Evolutionary conservation across 208 protist species (phyloP), one percentile per base, ranked within the genome.

Genomic region (Leishmania guyanensis): DNA sequence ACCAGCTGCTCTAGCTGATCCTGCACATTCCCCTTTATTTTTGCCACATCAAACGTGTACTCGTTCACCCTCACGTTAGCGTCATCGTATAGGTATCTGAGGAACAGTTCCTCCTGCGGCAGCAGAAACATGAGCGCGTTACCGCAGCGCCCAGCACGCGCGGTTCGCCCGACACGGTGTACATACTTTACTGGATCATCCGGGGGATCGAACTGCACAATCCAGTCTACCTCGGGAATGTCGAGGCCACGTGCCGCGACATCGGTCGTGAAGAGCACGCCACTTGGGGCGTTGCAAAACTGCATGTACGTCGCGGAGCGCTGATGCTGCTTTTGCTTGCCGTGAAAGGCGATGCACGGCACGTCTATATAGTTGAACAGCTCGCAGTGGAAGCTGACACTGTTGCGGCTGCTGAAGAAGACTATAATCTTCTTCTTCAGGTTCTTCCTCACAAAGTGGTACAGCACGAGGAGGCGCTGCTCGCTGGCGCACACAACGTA

Each of bases 101-200:
- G 93, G 88, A 99, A 99, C 43, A 95, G 92, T 26, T 99, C 94
- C 91, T 99, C 99, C 76, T 99, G 90, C 22, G 99, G 99, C 53
- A 99, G 92, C 8, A 99, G 89, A 89, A 99, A 99, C 83, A 99
- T 93, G 6, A 99, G 92, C 17, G 97, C 98, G 84, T 93, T 96
- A 50, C 96, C 98, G 70, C 88, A 93, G 26, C 92, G 92, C 3
- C 94, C 96, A 17, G 98, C 99, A 83, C 99, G 95, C 9, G 99
- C 99, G 2, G 99, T 99, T 77, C 99, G 95, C 36, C 99, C 99
- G 9, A 99, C 99, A 69, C 99, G 93, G 87, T 99, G 99, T 76
- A 99, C 99, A 88, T 99, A 99, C 90, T 99, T 99, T 77, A 99
- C 99, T n/a, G 99, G 98, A 87, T 99, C 98, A 93, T 99, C 99